phyloP scores from a whole-genome alignment of 768 basidiomycete species.

The Mycena indigotica region DNA sequence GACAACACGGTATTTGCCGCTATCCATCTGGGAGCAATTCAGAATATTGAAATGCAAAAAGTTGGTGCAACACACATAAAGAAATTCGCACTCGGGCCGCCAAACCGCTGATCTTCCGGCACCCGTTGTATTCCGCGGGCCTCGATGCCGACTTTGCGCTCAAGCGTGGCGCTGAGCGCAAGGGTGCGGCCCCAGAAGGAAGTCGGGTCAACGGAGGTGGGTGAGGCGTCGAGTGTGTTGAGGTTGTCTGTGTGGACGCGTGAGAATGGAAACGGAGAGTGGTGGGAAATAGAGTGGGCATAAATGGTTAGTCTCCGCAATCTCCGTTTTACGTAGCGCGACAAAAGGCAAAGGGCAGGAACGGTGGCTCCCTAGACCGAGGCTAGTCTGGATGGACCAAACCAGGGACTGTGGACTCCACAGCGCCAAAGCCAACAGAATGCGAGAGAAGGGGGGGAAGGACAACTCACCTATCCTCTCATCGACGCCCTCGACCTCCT shows the following conservation, averaged over 20 bases:
- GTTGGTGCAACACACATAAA: conserved; percentile 11
- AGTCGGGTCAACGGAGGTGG: not conserved
- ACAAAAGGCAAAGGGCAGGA: not conserved
- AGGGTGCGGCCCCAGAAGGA: conserved; percentile 19
- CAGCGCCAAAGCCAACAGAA: not conserved
- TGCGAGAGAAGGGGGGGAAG: not conserved
- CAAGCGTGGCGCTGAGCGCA: conserved; percentile 6
- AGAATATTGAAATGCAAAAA: not conserved
- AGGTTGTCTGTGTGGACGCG: not conserved
- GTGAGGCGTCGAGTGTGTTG: conserved; percentile 9
- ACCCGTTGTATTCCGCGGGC: conserved; percentile 39
- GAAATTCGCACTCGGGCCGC: conserved; percentile 13
- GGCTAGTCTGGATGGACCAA: not conserved
- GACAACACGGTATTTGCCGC: conserved; percentile 28
- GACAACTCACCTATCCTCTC: not conserved
- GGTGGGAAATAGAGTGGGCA: not conserved
- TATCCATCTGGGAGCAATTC: conserved; percentile 29
- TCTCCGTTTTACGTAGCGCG: not conserved
- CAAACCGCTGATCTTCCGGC: conserved; percentile 26
- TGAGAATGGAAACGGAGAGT: not conserved
- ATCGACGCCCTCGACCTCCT: not conserved
- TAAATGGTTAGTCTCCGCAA: not conserved
- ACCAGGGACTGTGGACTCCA: not conserved
- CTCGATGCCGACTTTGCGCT: conserved; percentile 31
- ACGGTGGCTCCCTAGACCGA: not conserved